These are phyloP conservation scores for Colletotrichum tanaceti DNA, from an alignment of 2,329 filamentous ascomycete genomes.

Conservation along the genomic window DNA sequence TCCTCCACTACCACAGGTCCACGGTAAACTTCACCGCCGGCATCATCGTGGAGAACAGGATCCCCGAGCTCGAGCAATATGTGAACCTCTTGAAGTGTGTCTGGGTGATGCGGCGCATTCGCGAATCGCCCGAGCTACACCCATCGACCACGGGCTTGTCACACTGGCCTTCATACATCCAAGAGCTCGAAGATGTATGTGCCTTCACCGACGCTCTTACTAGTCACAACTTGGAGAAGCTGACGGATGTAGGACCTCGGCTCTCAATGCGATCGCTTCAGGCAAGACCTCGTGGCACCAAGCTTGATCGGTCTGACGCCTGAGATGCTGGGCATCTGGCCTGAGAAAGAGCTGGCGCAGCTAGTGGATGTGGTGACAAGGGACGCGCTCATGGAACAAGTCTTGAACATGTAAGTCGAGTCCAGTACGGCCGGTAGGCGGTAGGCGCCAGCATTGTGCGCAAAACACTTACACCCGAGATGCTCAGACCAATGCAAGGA, in stretches of 20 bases:
- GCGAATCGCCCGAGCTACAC: slow-evolving; percentile 34
- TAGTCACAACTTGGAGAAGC: not conserved
- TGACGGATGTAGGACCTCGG: slow-evolving; percentile 45
- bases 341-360: slow-evolving; percentile 44
- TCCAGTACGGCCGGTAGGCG: too few relatives aligned
- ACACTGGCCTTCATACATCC: slow-evolving; percentile 51
- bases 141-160: slow-evolving; percentile 42
- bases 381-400: slow-evolving; percentile 50
- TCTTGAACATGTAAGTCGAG: slow-evolving; percentile 42
- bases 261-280: slow-evolving; percentile 44
- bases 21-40: slow-evolving; percentile 44
- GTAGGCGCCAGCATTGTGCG: not conserved
- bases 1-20: slow-evolving; percentile 47
- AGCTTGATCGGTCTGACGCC: slow-evolving; percentile 38
- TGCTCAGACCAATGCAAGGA: slow-evolving; percentile 28
- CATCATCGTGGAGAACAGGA: slow-evolving; percentile 45
- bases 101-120: slow-evolving; percentile 46
- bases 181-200: slow-evolving; percentile 49
- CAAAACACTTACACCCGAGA: slow-evolving; percentile 2
- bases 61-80: slow-evolving; percentile 45
- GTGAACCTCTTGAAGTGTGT: slow-evolving; percentile 50
- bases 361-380: slow-evolving; percentile 48
- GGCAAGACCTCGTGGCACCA: slow-evolving; percentile 45
- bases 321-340: slow-evolving; percentile 48
- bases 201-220: too few relatives aligned